phyloP scores from a whole-genome alignment of 257 asterid genomes.

The Ilex asprella region DNA sequence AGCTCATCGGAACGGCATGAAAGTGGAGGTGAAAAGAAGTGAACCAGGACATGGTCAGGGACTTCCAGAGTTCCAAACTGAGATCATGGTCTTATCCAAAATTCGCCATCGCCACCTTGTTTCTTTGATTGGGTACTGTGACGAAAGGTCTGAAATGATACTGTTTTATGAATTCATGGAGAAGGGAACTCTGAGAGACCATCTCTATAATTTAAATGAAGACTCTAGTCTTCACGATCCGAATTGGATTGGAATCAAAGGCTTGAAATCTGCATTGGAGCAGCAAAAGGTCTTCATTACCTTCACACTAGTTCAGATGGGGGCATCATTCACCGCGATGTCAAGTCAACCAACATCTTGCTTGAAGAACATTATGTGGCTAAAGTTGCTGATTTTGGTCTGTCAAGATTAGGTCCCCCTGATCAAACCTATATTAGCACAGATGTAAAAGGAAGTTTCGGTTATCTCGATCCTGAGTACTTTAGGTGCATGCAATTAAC shows the following conservation, averaged over 20 bases:
- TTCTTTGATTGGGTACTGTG: too few relatives aligned
- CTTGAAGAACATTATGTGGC: conserved; percentile 20
- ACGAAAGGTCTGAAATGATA: too few relatives aligned
- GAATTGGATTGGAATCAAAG: conserved; percentile 34
- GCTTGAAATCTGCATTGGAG: conserved; percentile 19
- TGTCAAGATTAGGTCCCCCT: conserved; percentile 32
- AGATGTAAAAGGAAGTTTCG: too few relatives aligned
- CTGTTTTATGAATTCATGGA: too few relatives aligned
- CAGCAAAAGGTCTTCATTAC: conserved; percentile 47
- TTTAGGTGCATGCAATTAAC: too few relatives aligned
- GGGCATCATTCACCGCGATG: conserved; percentile 50
- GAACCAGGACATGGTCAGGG: conserved; percentile 39
- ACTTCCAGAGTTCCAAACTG: conserved; percentile 13
- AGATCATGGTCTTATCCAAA: too few relatives aligned
- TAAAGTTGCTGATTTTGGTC: conserved; percentile 60
- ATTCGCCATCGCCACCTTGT: too few relatives aligned
- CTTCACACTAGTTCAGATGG: conserved; percentile 45
- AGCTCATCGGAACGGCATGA: conserved; percentile 28
- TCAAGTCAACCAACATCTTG: conserved; percentile 32
- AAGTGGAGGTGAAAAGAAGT: conserved; percentile 57
- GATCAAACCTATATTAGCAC: conserved; percentile 12
- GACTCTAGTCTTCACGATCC: conserved; percentile 20
- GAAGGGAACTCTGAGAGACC: too few relatives aligned
- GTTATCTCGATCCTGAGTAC: too few relatives aligned
- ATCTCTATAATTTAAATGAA: too few relatives aligned